Evolutionary conservation across 805 yeast species (phyloP).

Genomic region (Debaryomyces castellii): DNA sequence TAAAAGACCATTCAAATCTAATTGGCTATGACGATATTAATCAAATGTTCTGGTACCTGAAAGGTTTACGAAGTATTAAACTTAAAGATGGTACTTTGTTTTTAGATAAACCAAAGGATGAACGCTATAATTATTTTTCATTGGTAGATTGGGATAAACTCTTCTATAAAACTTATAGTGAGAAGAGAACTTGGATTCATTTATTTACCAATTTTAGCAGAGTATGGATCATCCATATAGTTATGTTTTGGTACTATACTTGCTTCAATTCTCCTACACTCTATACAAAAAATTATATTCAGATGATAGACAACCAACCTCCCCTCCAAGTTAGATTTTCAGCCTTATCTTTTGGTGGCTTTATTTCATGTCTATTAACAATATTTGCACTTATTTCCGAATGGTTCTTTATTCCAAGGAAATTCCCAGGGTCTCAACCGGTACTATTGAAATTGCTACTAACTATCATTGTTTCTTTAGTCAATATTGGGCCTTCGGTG

Average conservation of each 20-base stretch:
- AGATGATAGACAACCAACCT: slow-evolving; percentile 43
- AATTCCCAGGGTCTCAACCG: slow-evolving; percentile 20
- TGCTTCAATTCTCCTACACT: slow-evolving; percentile 51
- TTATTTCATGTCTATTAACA: slow-evolving; percentile 35
- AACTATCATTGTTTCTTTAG: slow-evolving; percentile 11
- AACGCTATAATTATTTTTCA: slow-evolving; percentile 31
- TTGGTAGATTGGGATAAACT: slow-evolving; percentile 40
- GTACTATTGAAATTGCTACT: slow-evolving; percentile 14
- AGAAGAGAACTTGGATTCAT: slow-evolving; percentile 52
- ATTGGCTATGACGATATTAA: slow-evolving; percentile 58
- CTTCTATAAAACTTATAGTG: slow-evolving; percentile 47
- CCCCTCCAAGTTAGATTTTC: slow-evolving; percentile 45
- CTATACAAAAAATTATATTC: slow-evolving; percentile 44
- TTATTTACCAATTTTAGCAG: slow-evolving; percentile 49
- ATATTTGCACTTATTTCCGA: slow-evolving; percentile 26
- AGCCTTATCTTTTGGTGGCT: slow-evolving; percentile 46
- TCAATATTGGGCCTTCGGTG: slow-evolving; percentile 28
- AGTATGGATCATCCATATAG: slow-evolving; percentile 53
- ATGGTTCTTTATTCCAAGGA: slow-evolving; percentile 23
- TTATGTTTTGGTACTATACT: slow-evolving; percentile 53
- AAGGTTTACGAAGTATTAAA: slow-evolving; percentile 31
- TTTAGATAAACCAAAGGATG: slow-evolving; percentile 22
- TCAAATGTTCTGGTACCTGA: slow-evolving; percentile 50
- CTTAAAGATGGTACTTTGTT: slow-evolving; percentile 33
- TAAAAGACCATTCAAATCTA: slow-evolving; percentile 64